Evolutionary conservation across 805 yeast genomes (phyloP).

Genomic region (Sporopachydermia lactativora): DNA sequence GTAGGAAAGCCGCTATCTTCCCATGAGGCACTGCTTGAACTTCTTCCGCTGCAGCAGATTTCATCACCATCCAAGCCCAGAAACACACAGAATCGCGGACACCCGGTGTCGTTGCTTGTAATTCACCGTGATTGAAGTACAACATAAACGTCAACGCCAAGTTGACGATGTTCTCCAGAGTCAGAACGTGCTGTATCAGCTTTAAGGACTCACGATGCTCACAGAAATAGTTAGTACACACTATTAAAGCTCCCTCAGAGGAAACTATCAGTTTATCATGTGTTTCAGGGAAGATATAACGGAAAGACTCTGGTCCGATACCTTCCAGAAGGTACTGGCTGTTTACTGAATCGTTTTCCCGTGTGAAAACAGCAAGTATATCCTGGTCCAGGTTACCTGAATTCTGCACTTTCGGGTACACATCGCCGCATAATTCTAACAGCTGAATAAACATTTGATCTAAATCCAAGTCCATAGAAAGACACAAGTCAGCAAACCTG

Average conservation of each 20-base stretch:
- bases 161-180: background rate
- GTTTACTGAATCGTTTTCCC: background rate
- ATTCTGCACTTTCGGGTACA: constrained; percentile 16
- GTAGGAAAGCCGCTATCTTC: constrained; percentile 24
- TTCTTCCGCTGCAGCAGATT: constrained; percentile 11
- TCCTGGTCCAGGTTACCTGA: constrained; percentile 7
- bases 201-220: constrained; percentile 7
- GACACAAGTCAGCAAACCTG: constrained; percentile 34
- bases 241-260: background rate
- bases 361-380: background rate
- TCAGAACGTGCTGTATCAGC: constrained; percentile 11
- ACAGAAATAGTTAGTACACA: background rate
- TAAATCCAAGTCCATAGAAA: constrained; percentile 22
- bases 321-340: background rate
- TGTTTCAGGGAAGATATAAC: background rate
- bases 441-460: constrained; percentile 20
- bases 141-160: background rate
- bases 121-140: constrained; percentile 9
- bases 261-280: background rate
- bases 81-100: constrained; percentile 20
- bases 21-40: constrained; percentile 20
- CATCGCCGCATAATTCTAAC: constrained; percentile 25
- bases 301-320: background rate
- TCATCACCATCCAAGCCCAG: constrained; percentile 19
- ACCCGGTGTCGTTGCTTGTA: constrained; percentile 17